These are phyloP conservation scores for Stylonectria norvegica DNA, from an alignment of 2,329 filamentous ascomycete genomes.

Conservation along the genomic window DNA sequence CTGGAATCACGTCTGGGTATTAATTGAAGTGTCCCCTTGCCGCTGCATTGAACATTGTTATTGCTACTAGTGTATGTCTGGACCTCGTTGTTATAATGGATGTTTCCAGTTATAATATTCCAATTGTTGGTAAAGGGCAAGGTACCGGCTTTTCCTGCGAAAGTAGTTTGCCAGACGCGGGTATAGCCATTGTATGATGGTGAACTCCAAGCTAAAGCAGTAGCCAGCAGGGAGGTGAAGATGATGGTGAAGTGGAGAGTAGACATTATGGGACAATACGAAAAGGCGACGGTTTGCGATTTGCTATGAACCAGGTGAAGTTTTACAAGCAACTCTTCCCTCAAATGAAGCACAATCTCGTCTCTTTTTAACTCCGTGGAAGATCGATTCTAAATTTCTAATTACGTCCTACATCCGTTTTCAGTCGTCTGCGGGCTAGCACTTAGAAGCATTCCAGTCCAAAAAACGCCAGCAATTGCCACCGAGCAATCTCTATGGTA, in stretches of 20 bases:
- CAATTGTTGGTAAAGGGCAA: constrained; percentile 37
- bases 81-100: constrained; percentile 50
- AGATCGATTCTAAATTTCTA: no score
- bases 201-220: constrained; percentile 35
- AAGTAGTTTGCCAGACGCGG: constrained; percentile 43
- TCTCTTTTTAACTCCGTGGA: no score
- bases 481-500: no score
- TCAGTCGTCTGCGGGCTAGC: no score
- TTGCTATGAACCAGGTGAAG: no score
- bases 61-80: constrained; percentile 47
- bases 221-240: constrained; percentile 28
- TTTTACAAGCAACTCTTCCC: no score
- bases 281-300: no score
- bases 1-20: constrained; percentile 41
- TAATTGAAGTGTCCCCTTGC: constrained; percentile 49
- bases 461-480: no score
- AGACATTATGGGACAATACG: no score
- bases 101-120: constrained; percentile 39
- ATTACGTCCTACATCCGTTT: no score
- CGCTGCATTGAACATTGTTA: constrained; percentile 49
- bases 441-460: no score
- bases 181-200: constrained; percentile 40
- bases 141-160: constrained; percentile 35
- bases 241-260: constrained; percentile 19
- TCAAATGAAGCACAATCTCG: no score